These are phyloP conservation scores for Grosmannia huntii DNA, from an alignment of 2,329 filamentous ascomycete genomes.

Conservation along the genomic window DNA sequence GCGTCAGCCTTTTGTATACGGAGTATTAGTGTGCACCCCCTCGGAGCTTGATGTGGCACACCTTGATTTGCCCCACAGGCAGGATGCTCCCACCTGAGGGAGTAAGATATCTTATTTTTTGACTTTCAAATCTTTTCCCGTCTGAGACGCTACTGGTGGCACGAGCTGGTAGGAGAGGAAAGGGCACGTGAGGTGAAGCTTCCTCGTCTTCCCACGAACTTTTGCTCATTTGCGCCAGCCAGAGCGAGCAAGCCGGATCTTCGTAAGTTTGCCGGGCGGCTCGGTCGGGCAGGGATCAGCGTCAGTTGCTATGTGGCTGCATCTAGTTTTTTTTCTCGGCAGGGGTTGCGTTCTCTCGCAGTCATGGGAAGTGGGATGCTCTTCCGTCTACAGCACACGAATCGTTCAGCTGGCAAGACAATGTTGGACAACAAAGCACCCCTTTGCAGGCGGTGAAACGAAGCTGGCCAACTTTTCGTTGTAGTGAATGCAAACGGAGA, in stretches of 20 bases:
- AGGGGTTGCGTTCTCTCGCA: background rate
- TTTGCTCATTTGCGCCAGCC: background rate
- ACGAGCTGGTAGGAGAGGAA: background rate
- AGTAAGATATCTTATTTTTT: background rate
- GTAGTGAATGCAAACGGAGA: background rate
- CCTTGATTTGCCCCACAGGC: background rate
- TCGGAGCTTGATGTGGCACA: background rate
- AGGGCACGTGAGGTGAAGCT: background rate
- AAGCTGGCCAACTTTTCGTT: background rate
- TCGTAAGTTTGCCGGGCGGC: background rate
- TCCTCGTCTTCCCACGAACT: background rate
- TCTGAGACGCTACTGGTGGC: background rate
- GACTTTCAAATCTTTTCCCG: background rate
- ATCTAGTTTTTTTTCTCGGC: background rate
- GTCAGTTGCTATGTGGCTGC: background rate
- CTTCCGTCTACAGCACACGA: background rate
- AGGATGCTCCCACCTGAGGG: background rate
- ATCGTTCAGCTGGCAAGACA: background rate
- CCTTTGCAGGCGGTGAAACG: background rate
- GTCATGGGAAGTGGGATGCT: background rate
- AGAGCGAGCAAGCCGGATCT: background rate
- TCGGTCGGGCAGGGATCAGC: background rate
- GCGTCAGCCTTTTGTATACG: background rate
- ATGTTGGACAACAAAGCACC: background rate
- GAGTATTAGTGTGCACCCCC: background rate